Conservation (phyloP, 331 rosid species). For the Prunus yedoensis region DNA sequence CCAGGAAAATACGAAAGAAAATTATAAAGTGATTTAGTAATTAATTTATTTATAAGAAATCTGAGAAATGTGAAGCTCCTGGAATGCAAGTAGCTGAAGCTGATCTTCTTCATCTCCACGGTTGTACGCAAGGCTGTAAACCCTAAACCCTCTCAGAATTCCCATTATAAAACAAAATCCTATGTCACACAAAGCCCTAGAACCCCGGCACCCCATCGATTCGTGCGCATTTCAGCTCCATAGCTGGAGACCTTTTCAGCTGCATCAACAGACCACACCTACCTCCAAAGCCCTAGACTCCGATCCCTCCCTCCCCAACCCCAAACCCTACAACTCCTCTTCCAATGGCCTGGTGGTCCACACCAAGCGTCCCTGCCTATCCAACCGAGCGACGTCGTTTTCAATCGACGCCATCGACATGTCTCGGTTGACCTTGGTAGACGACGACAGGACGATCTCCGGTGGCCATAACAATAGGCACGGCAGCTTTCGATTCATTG, state of each 20-base stretch:
- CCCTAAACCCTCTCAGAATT: not conserved
- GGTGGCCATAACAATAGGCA: slow-evolving; percentile 20
- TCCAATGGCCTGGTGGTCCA: slow-evolving; percentile 32
- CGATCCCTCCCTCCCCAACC: slow-evolving; percentile 18
- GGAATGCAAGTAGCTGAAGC: not conserved
- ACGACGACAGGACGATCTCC: slow-evolving; percentile 52
- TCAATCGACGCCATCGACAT: slow-evolving; percentile 56
- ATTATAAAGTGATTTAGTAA: not conserved
- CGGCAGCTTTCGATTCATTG: slow-evolving; percentile 52
- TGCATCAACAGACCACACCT: slow-evolving; percentile 22
- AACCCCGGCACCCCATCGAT: slow-evolving; percentile 65
- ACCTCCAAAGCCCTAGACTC: slow-evolving; percentile 48
- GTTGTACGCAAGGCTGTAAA: not conserved
- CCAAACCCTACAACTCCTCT: not conserved
- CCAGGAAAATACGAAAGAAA: not conserved
- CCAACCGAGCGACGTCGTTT: slow-evolving; percentile 74
- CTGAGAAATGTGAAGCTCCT: not conserved
- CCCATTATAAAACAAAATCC: slow-evolving; percentile 2
- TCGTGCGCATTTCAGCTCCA: slow-evolving; percentile 69
- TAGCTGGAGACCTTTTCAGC: slow-evolving; percentile 74
- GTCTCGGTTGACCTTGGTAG: slow-evolving; percentile 55
- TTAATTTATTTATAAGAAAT: not conserved
- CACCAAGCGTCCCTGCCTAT: slow-evolving; percentile 85
- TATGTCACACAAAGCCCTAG: slow-evolving; percentile 64
- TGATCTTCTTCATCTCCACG: not conserved